Evolutionary conservation across 495 filamentous ascomycete species (phyloP), one percentile per base, ranked within the genome.

Genomic region (Penicillium atrosanguineum): DNA sequence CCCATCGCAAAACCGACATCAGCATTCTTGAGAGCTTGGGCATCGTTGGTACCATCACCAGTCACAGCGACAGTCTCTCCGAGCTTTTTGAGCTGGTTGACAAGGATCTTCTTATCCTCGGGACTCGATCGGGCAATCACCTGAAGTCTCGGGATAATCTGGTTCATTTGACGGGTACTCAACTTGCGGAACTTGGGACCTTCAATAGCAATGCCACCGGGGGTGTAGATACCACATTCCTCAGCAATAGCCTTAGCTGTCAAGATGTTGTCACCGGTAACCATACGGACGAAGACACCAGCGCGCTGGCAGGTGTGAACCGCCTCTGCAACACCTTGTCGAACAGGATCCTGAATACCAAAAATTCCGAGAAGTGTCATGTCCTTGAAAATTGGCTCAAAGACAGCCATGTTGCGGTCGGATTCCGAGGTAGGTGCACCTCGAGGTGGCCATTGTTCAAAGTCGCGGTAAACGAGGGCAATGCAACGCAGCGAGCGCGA

Each of bases 1-100:
- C 90, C 91, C 91, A 96, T 95, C 5, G 90, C 89, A 64, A 96
- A 94, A 2, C 91, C 90, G 44, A 95, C 88, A 71, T 95, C 89
- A 21, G 91, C 91, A 48, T 83, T 85, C 69, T 90, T 93, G 36
- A 96, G 71, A 36, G 91, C 91, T 42, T 90, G 90, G 1, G 87
- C 91, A 72, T 96, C 91, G 55, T 96, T 96, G 46, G 90, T 95
- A 25, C 91, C 91, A 67, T 96, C 91, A 50, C 91, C 91, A 55
- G 91, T 96, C 16, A 97, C 92, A 38, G 92, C 91, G 45, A 96
- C 92, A 15, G 88, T 95, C 68, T 96, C 91, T 12, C 89, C 89
- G 23, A 93, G 75, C 52, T 88, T 88, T 70, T 91, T 94, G 29
- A 96, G 79, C 34, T 83, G 79, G 55, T 82, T 83, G 23, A 96